Evolutionary conservation across 805 yeast species (phyloP).

Genomic region (Clavispora phyllophila): DNA sequence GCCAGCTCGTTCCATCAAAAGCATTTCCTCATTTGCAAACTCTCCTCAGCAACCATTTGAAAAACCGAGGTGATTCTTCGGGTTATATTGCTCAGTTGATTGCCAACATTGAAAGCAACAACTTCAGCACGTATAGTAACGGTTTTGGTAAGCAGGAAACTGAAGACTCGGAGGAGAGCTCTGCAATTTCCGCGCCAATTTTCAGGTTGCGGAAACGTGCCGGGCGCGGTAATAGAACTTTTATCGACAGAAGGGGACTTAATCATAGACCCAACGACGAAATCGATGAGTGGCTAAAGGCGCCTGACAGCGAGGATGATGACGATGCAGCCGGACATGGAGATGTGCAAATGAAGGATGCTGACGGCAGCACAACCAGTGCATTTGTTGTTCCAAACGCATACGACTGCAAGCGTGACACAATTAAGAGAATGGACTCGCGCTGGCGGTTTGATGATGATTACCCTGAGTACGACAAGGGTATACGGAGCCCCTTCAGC

Average conservation of each 20-base stretch:
- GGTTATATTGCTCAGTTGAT: conserved; percentile 37
- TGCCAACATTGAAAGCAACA: conserved; percentile 33
- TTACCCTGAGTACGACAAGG: conserved; percentile 33
- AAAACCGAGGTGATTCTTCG: conserved; percentile 17
- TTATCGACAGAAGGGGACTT: conserved; percentile 70
- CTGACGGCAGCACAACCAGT: not conserved
- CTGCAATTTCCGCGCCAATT: conserved; percentile 43
- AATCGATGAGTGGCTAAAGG: conserved; percentile 38
- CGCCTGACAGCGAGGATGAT: conserved; percentile 28
- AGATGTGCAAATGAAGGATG: conserved; percentile 6
- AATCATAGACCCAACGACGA: conserved; percentile 29
- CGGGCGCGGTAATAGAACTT: conserved; percentile 66
- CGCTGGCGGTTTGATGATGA: conserved; percentile 69
- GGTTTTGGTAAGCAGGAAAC: conserved; percentile 27
- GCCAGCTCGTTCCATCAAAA: conserved; percentile 44
- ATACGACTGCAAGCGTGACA: conserved; percentile 44
- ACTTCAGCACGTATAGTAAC: conserved; percentile 35
- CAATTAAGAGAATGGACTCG: conserved; percentile 46
- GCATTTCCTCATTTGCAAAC: conserved; percentile 47
- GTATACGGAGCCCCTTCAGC: conserved; percentile 46
- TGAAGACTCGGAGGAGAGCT: conserved; percentile 19
- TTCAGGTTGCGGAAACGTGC: conserved; percentile 66
- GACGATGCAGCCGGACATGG: conserved; percentile 8
- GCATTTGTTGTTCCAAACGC: conserved; percentile 25
- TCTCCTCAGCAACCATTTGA: conserved; percentile 25